A percentile compares a stretch with the other conserved stretches of the same genome.
Conservation (phyloP, 2,329 filamentous ascomycete genomes). For the Penicillium rolfsii region DNA sequence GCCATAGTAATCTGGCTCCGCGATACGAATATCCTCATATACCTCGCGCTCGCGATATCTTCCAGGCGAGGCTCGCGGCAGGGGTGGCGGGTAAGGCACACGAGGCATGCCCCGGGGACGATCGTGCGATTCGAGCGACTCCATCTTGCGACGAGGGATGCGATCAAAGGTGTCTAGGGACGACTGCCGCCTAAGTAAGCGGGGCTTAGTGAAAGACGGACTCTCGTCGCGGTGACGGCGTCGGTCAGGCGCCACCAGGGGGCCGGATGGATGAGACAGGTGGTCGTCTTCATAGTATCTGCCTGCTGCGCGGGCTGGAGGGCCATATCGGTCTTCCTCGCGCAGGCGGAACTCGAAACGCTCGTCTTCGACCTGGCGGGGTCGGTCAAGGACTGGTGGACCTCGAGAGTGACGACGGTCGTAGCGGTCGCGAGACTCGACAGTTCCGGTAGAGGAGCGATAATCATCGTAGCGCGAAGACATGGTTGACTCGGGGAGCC, state of each 20-base stretch:
- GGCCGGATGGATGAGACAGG: constrained; percentile 50
- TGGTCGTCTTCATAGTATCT: constrained; percentile 48
- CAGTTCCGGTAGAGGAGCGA: constrained; percentile 38
- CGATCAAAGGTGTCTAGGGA: constrained; percentile 90
- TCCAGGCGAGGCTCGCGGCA: constrained; percentile 54
- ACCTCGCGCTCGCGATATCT: constrained; percentile 61
- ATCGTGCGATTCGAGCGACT: constrained; percentile 41
- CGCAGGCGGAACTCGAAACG: constrained; percentile 47
- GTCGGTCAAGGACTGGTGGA: constrained; percentile 40
- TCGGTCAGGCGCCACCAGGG: constrained; percentile 59
- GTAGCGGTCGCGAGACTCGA: constrained; percentile 48
- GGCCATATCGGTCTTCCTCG: constrained; percentile 48
- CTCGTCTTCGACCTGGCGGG: constrained; percentile 44
- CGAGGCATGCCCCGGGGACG: constrained; percentile 56
- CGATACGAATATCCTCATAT: constrained; percentile 68
- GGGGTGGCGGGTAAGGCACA: constrained; percentile 62
- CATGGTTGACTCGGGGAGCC: constrained; percentile 31
- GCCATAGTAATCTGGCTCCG: constrained; percentile 69
- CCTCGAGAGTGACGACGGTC: constrained; percentile 46
- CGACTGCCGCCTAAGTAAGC: constrained; percentile 77
- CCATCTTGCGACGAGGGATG: constrained; percentile 61
- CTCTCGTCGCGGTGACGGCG: constrained; percentile 59
- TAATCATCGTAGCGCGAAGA: constrained; percentile 45
- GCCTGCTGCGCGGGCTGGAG: constrained; percentile 45
- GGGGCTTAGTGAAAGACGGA: constrained; percentile 61